Evolutionary conservation across 345 rosid species (phyloP).

Genomic region (Rubroshorea leprosula): DNA sequence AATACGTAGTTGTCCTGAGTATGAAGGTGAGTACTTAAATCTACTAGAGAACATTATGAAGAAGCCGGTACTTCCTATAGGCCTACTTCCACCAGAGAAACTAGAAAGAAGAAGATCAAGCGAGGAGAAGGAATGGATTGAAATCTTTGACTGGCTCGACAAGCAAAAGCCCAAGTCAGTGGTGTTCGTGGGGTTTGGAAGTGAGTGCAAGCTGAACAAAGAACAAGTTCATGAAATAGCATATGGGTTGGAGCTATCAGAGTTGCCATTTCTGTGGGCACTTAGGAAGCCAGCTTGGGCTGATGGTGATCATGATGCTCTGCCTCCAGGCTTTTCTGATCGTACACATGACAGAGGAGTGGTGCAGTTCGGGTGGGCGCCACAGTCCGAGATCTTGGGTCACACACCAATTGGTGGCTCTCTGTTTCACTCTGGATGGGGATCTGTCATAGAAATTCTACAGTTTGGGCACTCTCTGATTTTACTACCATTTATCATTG

Average conservation of each 20-base stretch:
- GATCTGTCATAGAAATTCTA: not conserved
- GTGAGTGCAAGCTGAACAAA: slow-evolving; percentile 25
- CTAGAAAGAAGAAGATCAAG: not conserved
- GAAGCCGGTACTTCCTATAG: slow-evolving; percentile 15
- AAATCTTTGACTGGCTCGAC: slow-evolving; percentile 19
- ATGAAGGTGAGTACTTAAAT: slow-evolving; percentile 11
- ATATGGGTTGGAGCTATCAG: slow-evolving; percentile 21
- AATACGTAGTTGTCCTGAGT: slow-evolving; percentile 16
- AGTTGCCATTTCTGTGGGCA: slow-evolving; percentile 23
- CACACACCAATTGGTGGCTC: not conserved
- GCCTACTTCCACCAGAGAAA: slow-evolving; percentile 17
- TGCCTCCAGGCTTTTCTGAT: not conserved
- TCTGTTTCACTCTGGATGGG: not conserved
- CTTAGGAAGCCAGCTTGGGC: slow-evolving; percentile 12
- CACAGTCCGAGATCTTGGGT: not conserved
- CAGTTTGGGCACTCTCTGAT: not conserved
- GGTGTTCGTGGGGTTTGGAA: slow-evolving; percentile 33
- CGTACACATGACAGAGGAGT: not conserved
- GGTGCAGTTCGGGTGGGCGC: not conserved
- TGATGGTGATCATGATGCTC: not conserved
- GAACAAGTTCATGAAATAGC: slow-evolving; percentile 28
- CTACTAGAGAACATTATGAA: not conserved
- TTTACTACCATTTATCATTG: not conserved
- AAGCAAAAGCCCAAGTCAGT: slow-evolving; percentile 18
- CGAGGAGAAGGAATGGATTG: slow-evolving; percentile 7